Evolutionary conservation across 441 rosid genomes (phyloP).

Genomic region (Gossypium davidsonii): DNA sequence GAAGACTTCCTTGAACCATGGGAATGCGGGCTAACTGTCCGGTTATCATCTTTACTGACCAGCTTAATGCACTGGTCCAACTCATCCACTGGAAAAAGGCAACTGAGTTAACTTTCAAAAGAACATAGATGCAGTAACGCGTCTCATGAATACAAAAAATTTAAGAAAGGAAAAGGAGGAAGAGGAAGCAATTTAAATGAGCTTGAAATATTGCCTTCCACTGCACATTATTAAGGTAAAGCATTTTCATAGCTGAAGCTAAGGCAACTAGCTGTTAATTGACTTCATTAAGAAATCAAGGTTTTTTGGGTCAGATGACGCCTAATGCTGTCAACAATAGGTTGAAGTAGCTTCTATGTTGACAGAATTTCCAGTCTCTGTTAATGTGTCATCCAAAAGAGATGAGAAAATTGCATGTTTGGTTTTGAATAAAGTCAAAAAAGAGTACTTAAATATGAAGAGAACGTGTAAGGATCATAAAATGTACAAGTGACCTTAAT

Average conservation of each 20-base stretch:
- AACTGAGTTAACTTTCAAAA: slow-evolving; percentile 13
- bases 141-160: background rate
- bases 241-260: background rate
- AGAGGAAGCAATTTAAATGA: background rate
- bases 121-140: background rate
- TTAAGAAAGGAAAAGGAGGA: background rate
- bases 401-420: background rate
- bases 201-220: background rate
- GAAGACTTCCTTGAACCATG: slow-evolving; percentile 38
- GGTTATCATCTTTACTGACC: slow-evolving; percentile 60
- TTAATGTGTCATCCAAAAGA: background rate
- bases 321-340: background rate
- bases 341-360: background rate
- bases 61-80: slow-evolving; percentile 80
- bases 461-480: background rate
- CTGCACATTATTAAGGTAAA: background rate
- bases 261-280: background rate
- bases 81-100: slow-evolving; percentile 57
- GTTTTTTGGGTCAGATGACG: background rate
- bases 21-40: slow-evolving; percentile 27
- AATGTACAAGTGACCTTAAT: slow-evolving; percentile 11
- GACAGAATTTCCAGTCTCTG: background rate
- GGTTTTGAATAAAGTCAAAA: background rate
- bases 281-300: background rate
- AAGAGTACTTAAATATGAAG: no score